Evolutionary conservation across 257 asterid species (phyloP), one percentile per base, ranked within the genome.

Genomic region (Osmanthus fragrans): DNA sequence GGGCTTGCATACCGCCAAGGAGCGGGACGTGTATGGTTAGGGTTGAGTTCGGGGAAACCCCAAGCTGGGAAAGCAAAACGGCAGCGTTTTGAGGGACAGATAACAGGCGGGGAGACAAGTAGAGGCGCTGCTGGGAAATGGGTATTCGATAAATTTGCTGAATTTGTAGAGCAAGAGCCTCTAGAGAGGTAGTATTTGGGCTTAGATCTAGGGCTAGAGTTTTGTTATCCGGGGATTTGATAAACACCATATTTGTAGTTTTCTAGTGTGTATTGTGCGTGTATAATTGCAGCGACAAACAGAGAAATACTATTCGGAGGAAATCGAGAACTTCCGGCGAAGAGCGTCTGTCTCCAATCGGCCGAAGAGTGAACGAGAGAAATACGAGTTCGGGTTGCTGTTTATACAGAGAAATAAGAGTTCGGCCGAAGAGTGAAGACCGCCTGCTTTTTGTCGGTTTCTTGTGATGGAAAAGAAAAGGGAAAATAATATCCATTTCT

Each of bases 1-100:
- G 97, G 4, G 97, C 90, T 69, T 90, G 96, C 94, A 89, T 91
- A 65, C 93, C 95, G 71, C 89, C 96, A 70, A 80, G 56, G 19
- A 91, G 80, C 1, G 93, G 94, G 72, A 85, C 45, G 76, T 86
- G 90, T 11, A 90, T 84, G 73, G 91, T 84, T 68, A 93, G 80
- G 71, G 94, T 88, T 37, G 98, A 88, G 75, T 82, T 76, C 13
- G 85, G 81, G 18, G 80, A 82, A 78, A 93, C 56, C 4, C 94
- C 92, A 7, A 93, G 82, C 16, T 76, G 73, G 30, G 92, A 85
- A 1, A 89, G 87, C 19, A 32, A 33, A 5, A 74, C 72, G 72
- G 63, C 73, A 10, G 30, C 78, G 81, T 88, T 85, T 33, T 77
- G 73, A 4, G 85, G 79, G 58, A 37, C 25, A 47, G 91, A 84